phyloP scores from a whole-genome alignment of 2,329 filamentous ascomycete genomes.

The Arthrobotrys pseudoclavata region DNA sequence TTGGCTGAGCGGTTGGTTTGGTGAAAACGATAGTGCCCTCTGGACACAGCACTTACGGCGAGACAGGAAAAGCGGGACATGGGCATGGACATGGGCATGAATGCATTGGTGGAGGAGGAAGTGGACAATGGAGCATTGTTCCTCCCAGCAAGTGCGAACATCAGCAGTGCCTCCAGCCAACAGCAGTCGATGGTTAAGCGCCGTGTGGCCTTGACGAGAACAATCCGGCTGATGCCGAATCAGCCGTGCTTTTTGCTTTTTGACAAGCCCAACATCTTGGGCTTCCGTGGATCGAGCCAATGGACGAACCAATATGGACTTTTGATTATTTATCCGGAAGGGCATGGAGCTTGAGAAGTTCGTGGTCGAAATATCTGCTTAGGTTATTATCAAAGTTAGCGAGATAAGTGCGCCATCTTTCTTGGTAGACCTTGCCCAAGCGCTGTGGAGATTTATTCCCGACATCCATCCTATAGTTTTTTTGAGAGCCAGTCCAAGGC shows the following conservation, averaged over 20 bases:
- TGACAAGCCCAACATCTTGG: conserved; percentile 19
- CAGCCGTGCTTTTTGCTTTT: conserved; percentile 20
- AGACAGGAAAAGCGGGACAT: conserved; percentile 38
- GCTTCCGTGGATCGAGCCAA: conserved; percentile 37
- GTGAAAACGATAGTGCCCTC: neutral
- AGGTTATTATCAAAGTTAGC: conserved; percentile 31
- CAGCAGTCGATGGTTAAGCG: conserved; percentile 45
- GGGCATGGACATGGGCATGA: conserved; percentile 2
- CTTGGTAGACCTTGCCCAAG: conserved; percentile 47
- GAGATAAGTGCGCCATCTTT: conserved; percentile 59
- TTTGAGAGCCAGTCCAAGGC: conserved; percentile 2
- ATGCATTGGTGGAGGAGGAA: conserved; percentile 16
- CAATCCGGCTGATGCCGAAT: conserved; percentile 56
- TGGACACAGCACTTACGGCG: neutral
- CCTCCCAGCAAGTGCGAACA: conserved; percentile 9
- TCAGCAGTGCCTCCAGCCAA: conserved; percentile 41
- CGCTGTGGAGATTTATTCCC: conserved; percentile 38
- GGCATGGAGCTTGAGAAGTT: neutral
- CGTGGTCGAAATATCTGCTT: neutral
- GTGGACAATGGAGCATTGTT: conserved; percentile 33
- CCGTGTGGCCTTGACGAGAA: conserved; percentile 38
- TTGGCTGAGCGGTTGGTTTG: conserved; percentile 19
- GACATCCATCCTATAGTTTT: conserved; percentile 8
- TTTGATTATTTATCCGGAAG: conserved; percentile 42
- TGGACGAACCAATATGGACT: conserved; percentile 7